Evolutionary conservation across 768 basidiomycete species (phyloP).

Genomic region (Gyrodon lividus): DNA sequence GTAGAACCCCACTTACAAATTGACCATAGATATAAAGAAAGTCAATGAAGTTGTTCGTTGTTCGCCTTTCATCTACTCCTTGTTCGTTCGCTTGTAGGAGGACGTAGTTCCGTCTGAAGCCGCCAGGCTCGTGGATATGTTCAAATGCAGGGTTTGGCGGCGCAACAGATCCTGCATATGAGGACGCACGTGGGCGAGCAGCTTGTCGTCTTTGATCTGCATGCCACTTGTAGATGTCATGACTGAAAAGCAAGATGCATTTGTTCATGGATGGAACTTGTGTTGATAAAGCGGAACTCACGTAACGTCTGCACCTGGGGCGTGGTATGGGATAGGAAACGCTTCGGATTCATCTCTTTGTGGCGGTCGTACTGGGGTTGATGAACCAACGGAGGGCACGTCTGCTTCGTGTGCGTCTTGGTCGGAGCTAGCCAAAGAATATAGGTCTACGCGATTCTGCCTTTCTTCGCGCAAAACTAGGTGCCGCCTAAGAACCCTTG

Average conservation of each 20-base stretch:
- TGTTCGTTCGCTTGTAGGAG: constrained; percentile 68
- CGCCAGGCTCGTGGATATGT: constrained; percentile 94
- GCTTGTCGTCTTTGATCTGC: constrained; percentile 63
- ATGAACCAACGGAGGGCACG: constrained; percentile 23
- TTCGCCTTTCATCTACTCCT: constrained; percentile 56
- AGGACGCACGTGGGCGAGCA: constrained; percentile 64
- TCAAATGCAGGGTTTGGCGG: constrained; percentile 77
- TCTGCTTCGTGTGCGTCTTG: constrained; percentile 17
- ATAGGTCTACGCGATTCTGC: constrained; percentile 23
- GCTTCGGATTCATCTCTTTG: constrained; percentile 57
- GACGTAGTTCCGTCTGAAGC: constrained; percentile 89
- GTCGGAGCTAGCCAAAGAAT: constrained; percentile 25
- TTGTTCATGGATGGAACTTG: constrained; percentile 16
- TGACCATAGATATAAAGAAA: constrained; percentile 95
- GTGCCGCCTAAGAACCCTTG: constrained; percentile 74
- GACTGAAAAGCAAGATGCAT: constrained; percentile 41
- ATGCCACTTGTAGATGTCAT: constrained; percentile 96
- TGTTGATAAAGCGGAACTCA: constrained; percentile 44
- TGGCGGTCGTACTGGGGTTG: constrained; percentile 26
- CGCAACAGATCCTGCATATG: constrained; percentile 55
- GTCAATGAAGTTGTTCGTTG: constrained; percentile 86
- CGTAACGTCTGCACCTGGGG: constrained; percentile 90
- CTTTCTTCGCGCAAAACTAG: constrained; percentile 72
- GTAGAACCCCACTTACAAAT: constrained; percentile 61
- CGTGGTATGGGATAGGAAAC: constrained; percentile 88